Base-by-base conservation (phyloP, 371 early-diverging fungal genomes). In the Saksenaea vasiformis region DNA sequence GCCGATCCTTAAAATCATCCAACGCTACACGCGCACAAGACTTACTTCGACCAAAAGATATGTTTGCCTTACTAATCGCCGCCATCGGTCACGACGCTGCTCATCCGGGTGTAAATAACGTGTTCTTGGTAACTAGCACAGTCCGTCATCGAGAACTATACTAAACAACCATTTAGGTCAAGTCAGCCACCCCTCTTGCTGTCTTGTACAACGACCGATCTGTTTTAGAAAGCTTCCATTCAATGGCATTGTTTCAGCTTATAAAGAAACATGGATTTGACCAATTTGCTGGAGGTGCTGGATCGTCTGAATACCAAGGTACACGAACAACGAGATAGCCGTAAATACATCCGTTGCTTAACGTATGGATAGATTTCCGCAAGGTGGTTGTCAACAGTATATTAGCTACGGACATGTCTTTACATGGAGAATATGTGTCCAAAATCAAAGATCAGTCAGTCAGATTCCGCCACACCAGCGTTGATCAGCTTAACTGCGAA, bases 161-260 rank as follows among this genome's bases (percentile, higher is more conserved):
- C 36, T 28, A 15, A 51, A 34, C 13, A 4, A 13, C n/a, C 35
- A 22, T 56, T 24, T 41, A 82, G 78, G 82, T 90, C 60, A 82
- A 88, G 3, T 86, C 89, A 1, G 76, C 80, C 36, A 89, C 94
- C 38, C 93, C 90, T 37, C 77, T 93, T 39, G 97, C 98, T 24
- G 74, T 91, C 54, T 74, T 96, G 4, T 97, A 96, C 82, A 95
- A 95, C 68, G 95, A 95, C 78, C 84, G 87, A 56, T 91, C 95
- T 0, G 92, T 95, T 5, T 85, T 98, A 17, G 98, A 98, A 76
- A 94, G 92, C 76, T 93, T 93, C 72, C 98, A 98, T 76, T 87
- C 91, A 3, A 87, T 93, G 71, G 81, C 93, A 3, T 85, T 95
- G 37, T 94, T 93, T 71, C 86, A 89, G 64, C 74, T 97, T 9